Evolutionary conservation across 495 filamentous ascomycete species (phyloP).

Genomic region (Mytilinidion resinicola): DNA sequence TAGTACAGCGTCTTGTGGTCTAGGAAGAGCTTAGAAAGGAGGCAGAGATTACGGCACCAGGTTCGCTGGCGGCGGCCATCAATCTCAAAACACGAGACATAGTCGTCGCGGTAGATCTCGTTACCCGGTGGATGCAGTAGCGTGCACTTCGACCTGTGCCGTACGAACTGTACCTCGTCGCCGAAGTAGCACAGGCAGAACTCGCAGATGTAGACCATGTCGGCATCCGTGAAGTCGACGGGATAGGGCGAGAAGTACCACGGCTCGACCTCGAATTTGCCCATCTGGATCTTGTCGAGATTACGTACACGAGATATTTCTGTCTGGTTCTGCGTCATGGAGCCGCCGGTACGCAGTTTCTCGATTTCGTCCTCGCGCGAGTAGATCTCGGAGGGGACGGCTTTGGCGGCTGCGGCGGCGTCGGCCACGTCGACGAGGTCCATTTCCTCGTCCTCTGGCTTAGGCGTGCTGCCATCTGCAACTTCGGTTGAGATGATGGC

Average conservation of each 20-base stretch:
- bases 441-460: conserved; percentile 52
- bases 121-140: conserved; percentile 91
- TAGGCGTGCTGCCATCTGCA: conserved; percentile 44
- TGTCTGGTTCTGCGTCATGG: conserved; percentile 97
- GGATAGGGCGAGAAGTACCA: conserved; percentile 99
- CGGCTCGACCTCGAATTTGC: conserved; percentile 82
- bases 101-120: conserved; percentile 93
- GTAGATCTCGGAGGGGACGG: conserved; percentile 50
- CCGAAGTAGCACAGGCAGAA: conserved; percentile 92
- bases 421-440: conserved; percentile 62
- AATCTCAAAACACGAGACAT: conserved; percentile 95
- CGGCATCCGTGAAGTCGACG: conserved; percentile 73
- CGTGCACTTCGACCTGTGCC: conserved; percentile 86
- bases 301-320: conserved; percentile 96
- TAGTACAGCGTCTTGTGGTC: conserved; percentile 99
- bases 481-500: conserved; percentile 47
- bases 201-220: conserved; percentile 92
- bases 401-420: conserved; percentile 47
- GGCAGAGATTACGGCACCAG: conserved; percentile 94
- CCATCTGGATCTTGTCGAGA: conserved; percentile 86
- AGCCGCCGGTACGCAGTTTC: conserved; percentile 83
- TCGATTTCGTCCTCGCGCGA: conserved; percentile 92
- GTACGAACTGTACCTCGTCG: conserved; percentile 65
- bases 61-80: conserved; percentile 91
- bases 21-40: conserved; percentile 91